These are phyloP conservation scores for Lecanicillium sp. DNA, from an alignment of 2,329 filamentous ascomycete genomes.

Conservation along the genomic window DNA sequence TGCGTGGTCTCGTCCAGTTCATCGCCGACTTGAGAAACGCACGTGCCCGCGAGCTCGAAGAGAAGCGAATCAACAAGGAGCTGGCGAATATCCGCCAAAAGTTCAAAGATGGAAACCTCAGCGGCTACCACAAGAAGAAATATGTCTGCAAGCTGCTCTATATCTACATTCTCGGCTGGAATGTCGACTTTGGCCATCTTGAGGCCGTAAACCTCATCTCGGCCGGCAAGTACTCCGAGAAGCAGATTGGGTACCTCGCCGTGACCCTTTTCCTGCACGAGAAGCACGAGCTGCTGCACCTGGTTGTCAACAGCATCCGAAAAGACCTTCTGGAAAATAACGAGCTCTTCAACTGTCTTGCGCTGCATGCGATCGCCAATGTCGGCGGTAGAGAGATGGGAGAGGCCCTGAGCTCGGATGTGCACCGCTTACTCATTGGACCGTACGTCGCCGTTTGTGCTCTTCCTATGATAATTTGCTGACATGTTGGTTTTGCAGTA, in stretches of 20 bases:
- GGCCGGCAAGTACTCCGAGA: conserved; percentile 94
- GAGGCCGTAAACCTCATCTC: conserved; percentile 98
- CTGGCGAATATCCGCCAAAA: conserved; percentile 96
- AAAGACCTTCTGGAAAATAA: conserved; percentile 94
- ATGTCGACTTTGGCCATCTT: conserved; percentile 97
- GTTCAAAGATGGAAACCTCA: conserved; percentile 91
- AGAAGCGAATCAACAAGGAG: conserved; percentile 99
- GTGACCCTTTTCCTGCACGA: conserved; percentile 97
- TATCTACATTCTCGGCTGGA: conserved; percentile 98
- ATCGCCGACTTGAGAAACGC: conserved; percentile 96
- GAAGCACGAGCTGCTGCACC: conserved; percentile 87
- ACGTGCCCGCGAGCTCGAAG: conserved; percentile 87
- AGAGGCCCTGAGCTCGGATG: conserved; percentile 83
- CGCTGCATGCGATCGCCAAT: conserved; percentile 94
- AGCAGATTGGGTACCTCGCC: conserved; percentile 97
- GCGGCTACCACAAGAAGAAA: conserved; percentile 99
- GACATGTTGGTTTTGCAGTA: conserved; percentile 21
- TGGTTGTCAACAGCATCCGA: conserved; percentile 97
- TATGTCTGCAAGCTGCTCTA: conserved; percentile 99
- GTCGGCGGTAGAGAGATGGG: conserved; percentile 96
- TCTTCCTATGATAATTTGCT: neutral
- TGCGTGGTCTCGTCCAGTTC: conserved; percentile 89
- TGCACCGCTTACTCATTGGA: conserved; percentile 88
- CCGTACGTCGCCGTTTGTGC: conserved; percentile 53
- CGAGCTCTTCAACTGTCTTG: conserved; percentile 94